A percentile compares a stretch with the other conserved stretches of the same genome.
Conservation (phyloP, 1,284 basidiomycete species). For the Cryptococcus sp. region DNA sequence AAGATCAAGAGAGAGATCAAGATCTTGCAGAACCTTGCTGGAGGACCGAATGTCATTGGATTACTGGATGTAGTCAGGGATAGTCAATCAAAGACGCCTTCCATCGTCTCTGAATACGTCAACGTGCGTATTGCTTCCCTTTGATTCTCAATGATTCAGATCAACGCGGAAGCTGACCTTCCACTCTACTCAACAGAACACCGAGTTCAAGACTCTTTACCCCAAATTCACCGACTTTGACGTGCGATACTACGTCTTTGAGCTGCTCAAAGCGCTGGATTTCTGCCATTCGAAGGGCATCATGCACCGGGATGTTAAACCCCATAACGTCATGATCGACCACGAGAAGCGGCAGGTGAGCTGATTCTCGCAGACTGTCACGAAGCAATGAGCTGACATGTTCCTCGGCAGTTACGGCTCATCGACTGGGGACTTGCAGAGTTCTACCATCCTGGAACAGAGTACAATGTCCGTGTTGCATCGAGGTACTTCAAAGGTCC, state of each 20-base stretch:
- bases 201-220: slow-evolving; percentile 97
- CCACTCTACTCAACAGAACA: slow-evolving; percentile 60
- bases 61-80: slow-evolving; percentile 95
- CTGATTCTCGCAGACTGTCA: slow-evolving; percentile 3
- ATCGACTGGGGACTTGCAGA: slow-evolving; percentile 99
- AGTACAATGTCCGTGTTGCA: slow-evolving; percentile 97
- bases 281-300: slow-evolving; percentile 98
- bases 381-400: slow-evolving; percentile 3
- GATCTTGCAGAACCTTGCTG: slow-evolving; percentile 94
- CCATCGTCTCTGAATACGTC: slow-evolving; percentile 96
- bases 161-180: not conserved
- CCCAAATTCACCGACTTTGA: slow-evolving; percentile 93
- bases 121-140: slow-evolving; percentile 57
- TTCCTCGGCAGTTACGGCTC: slow-evolving; percentile 68
- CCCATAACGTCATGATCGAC: slow-evolving; percentile 99
- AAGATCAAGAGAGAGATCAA: slow-evolving; percentile 99
- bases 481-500: slow-evolving; percentile 98
- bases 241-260: slow-evolving; percentile 95
- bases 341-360: slow-evolving; percentile 89
- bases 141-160: slow-evolving; percentile 1
- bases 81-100: slow-evolving; percentile 87
- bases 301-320: slow-evolving; percentile 99
- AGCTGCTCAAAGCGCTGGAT: slow-evolving; percentile 95
- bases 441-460: slow-evolving; percentile 96
- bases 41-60: slow-evolving; percentile 84